Evolutionary conservation across 1,284 basidiomycete species (phyloP).

Genomic region (Microbotryum violaceum): DNA sequence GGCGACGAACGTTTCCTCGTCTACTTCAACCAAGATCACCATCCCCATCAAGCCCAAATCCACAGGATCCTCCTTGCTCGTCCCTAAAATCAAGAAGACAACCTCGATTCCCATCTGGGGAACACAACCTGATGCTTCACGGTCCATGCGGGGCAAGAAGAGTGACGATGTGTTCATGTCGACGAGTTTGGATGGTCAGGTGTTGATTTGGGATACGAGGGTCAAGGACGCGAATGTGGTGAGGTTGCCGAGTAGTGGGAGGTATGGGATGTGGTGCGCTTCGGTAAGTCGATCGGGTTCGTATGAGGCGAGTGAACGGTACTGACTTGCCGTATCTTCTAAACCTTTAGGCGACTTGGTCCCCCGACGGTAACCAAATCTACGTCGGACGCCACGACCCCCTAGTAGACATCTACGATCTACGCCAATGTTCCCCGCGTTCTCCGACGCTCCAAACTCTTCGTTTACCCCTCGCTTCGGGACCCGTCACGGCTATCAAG

Average conservation of each 20-base stretch:
- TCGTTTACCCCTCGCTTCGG: conserved; percentile 72
- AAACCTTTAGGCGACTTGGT: conserved; percentile 75
- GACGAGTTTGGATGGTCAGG: conserved; percentile 82
- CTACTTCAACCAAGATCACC: too few relatives aligned
- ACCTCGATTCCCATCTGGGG: too few relatives aligned
- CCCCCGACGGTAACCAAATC: conserved; percentile 74
- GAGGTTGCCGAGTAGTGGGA: too few relatives aligned
- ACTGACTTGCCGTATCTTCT: not conserved
- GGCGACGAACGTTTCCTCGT: too few relatives aligned
- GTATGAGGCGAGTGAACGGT: too few relatives aligned
- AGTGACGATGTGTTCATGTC: conserved; percentile 69
- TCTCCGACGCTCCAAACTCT: conserved; percentile 53
- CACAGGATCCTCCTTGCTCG: too few relatives aligned
- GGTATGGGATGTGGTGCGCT: not conserved
- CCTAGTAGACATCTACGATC: conserved; percentile 88
- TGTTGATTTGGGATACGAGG: conserved; percentile 83
- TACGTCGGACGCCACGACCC: conserved; percentile 88
- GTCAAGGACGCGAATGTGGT: conserved; percentile 47
- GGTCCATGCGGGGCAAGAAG: too few relatives aligned
- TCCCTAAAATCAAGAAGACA: too few relatives aligned
- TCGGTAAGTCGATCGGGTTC: not conserved
- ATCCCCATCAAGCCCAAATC: too few relatives aligned
- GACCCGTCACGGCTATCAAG: conserved; percentile 81
- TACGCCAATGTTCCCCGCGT: conserved; percentile 54
- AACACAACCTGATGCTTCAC: too few relatives aligned